Conservation (phyloP, 202 grass and related monocot genomes). For the Setaria viridis region DNA sequence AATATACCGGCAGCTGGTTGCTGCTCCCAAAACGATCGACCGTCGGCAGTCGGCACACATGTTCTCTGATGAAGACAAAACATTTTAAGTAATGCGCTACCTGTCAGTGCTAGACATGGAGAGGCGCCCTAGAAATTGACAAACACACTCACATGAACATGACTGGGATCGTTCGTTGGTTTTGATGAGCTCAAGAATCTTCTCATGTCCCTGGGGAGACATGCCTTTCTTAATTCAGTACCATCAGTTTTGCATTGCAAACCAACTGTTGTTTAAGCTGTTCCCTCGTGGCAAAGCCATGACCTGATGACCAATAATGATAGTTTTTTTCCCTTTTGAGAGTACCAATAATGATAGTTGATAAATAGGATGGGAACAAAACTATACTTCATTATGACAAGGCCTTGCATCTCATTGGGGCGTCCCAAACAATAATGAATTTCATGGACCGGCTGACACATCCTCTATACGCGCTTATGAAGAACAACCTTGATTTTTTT, state of each 20-base stretch:
- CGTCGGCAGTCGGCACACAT: slow-evolving; percentile 8
- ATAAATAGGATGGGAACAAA: background rate
- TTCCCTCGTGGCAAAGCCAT: slow-evolving; percentile 1
- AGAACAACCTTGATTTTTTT: background rate
- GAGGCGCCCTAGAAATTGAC: slow-evolving; percentile 9
- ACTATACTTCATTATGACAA: background rate
- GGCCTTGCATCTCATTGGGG: background rate
- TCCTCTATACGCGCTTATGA: background rate
- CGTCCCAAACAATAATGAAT: background rate
- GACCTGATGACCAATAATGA: background rate
- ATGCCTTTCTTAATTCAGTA: background rate
- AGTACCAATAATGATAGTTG: background rate
- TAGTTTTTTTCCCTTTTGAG: no score
- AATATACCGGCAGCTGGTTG: slow-evolving; percentile 23
- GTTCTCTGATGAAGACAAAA: background rate
- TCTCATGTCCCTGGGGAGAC: slow-evolving; percentile 30
- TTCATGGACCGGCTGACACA: background rate
- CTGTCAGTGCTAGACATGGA: background rate
- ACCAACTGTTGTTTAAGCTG: background rate
- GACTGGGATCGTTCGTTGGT: background rate
- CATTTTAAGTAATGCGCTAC: slow-evolving; percentile 19
- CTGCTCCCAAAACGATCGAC: slow-evolving; percentile 18
- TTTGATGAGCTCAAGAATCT: slow-evolving; percentile 34
- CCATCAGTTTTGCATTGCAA: slow-evolving; percentile 13
- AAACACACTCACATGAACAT: slow-evolving; percentile 34